phyloP scores from a whole-genome alignment of 2,329 filamentous ascomycete genomes.

The Coniochaeta hoffmannii region DNA sequence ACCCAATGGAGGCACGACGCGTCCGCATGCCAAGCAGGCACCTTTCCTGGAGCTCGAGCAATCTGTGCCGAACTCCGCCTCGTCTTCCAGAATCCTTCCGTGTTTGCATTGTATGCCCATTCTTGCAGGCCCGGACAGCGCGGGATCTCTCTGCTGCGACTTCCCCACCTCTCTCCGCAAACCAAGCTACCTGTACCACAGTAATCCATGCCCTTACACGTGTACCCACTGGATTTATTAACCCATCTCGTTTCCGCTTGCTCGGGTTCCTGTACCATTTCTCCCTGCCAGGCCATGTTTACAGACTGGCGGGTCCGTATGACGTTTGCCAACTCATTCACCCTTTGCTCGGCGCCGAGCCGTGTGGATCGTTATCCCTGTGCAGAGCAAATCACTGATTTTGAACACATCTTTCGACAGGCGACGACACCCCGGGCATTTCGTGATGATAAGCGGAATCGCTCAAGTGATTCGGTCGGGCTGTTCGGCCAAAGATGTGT shows the following conservation, averaged over 20 bases:
- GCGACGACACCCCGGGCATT: neutral
- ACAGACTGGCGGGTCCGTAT: conserved; percentile 3
- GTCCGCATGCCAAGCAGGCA: conserved; percentile 1
- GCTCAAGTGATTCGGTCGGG: neutral
- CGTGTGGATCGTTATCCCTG: neutral
- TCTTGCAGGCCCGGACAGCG: neutral
- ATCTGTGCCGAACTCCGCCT: neutral
- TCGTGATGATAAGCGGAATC: neutral
- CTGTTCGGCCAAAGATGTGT: no score
- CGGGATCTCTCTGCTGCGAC: neutral
- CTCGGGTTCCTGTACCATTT: neutral
- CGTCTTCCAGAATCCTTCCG: neutral
- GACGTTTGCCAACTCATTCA: neutral
- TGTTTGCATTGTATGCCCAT: no score
- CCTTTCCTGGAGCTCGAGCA: neutral
- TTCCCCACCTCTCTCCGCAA: conserved; percentile 1
- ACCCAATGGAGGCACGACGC: neutral
- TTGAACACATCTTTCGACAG: neutral
- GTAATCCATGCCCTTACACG: neutral
- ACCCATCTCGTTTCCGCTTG: neutral
- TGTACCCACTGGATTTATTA: neutral
- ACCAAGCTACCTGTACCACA: neutral
- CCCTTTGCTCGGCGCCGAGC: neutral
- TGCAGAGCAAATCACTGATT: neutral
- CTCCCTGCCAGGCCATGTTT: neutral